Evolutionary conservation across 208 protist species (phyloP), one percentile per base, ranked within the genome.

Genomic region (Crithidia sp.): DNA sequence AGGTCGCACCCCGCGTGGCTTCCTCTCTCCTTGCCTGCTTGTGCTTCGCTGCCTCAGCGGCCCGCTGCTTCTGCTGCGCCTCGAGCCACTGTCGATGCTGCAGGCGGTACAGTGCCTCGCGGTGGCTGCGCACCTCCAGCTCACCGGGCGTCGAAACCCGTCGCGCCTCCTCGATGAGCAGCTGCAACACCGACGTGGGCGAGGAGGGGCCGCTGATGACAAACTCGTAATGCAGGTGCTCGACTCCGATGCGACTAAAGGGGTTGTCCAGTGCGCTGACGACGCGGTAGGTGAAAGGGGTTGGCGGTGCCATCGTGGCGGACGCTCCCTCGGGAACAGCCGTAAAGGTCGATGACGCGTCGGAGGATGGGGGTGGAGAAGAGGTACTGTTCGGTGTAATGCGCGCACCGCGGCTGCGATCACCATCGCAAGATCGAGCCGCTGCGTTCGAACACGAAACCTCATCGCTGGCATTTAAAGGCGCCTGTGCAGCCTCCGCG

Each of bases 161-260:
- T 17, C 44, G 37, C 7, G 76, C 71, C 76, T 82, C 71, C 67
- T 85, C 76, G 28, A 81, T 40, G 19, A 85, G 76, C 39, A 85
- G 67, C 58, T 70, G 55, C 61, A 85, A n/a, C 17, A 76, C 54
- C 39, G 63, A n/a, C 14, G 39, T 50, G 4, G 72, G 67, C 41
- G 62, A 63, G 8, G 52, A 14, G 37, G 81, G 71, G 28, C 71
- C 81, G 55, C 60, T 68, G 69, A 85, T 76, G 13, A 85, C 63
- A 57, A 73, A 74, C 40, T 82, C 67, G 56, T 74, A 72, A 45
- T 76, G 63, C 62, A 76, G 57, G 28, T 73, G 54, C 43, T 65
- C 57, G 3, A 75, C 68, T 0, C 61, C 81, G 17, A 76, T 71
- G 53, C 77, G 71, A 12, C 71, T 82, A 59, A 85, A 82, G 3